Evolutionary conservation across 2,329 filamentous ascomycete genomes (phyloP).

Genomic region (Calonectria pseudoturangicola): DNA sequence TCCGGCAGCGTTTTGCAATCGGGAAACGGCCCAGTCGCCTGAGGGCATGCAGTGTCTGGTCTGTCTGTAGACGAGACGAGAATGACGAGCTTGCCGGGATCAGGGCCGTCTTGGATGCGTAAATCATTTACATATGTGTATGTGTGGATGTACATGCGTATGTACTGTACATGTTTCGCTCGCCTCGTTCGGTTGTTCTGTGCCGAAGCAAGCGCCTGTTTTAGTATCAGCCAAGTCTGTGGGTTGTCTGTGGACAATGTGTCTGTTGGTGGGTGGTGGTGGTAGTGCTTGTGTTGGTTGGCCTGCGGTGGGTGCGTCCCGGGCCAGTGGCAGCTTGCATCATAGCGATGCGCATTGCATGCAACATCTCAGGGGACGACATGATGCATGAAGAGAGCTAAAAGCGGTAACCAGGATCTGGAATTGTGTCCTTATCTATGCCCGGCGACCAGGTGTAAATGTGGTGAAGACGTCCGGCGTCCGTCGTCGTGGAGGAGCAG

Average conservation of each 20-base stretch:
- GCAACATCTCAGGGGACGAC: slow-evolving; percentile 15
- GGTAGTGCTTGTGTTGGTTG: no score
- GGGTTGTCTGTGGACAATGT: slow-evolving; percentile 17
- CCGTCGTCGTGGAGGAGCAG: background rate
- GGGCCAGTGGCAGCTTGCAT: slow-evolving; percentile 17
- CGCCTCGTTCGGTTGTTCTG: background rate
- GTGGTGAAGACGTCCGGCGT: background rate
- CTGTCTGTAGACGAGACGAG: background rate
- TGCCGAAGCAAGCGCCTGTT: background rate
- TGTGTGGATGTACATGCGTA: background rate
- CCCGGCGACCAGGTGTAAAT: background rate
- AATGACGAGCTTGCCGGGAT: no score
- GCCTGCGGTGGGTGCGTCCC: background rate
- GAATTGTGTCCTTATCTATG: background rate
- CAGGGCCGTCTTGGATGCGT: no score
- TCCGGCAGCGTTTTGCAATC: slow-evolving; percentile 18
- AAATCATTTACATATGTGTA: no score
- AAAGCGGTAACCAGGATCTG: background rate
- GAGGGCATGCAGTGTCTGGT: background rate
- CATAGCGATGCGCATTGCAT: slow-evolving; percentile 24
- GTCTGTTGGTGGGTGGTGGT: background rate
- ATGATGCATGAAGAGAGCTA: slow-evolving; percentile 16
- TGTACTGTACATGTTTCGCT: slow-evolving; percentile 1
- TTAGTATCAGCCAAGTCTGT: slow-evolving; percentile 13
- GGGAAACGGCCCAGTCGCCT: background rate